Evolutionary conservation across 2,329 filamentous ascomycete genomes (phyloP).

Genomic region (Hyphodiscus sp.): DNA sequence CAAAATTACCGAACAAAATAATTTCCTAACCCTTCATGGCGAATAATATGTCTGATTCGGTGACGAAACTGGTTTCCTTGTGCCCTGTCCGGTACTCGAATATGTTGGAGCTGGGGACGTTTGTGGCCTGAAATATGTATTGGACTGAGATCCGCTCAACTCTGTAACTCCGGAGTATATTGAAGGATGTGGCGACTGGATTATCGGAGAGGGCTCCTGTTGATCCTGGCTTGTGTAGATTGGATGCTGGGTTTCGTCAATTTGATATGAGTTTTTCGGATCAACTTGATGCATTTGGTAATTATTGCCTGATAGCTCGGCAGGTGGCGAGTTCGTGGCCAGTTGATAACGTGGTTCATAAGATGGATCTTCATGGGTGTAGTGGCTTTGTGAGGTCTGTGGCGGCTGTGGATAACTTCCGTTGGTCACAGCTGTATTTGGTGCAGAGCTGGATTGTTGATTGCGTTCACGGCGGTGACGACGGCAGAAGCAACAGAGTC

Average conservation of each 20-base stretch:
- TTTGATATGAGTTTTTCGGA: slow-evolving; percentile 2
- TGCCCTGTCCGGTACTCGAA: slow-evolving; percentile 8
- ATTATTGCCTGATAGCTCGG: slow-evolving; percentile 6
- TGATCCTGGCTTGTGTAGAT: background rate
- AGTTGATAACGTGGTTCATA: slow-evolving; percentile 7
- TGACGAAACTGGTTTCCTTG: slow-evolving; percentile 11
- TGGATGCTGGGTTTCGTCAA: slow-evolving; percentile 9
- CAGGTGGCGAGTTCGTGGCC: slow-evolving; percentile 5
- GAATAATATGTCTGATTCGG: slow-evolving; percentile 19
- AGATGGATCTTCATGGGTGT: background rate
- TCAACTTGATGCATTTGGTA: slow-evolving; percentile 5
- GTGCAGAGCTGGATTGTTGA: background rate
- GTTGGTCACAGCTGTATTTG: background rate
- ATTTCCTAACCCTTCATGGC: slow-evolving; percentile 3
- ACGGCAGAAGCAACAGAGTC: slow-evolving; percentile 30
- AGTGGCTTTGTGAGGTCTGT: slow-evolving; percentile 1
- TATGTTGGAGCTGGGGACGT: slow-evolving; percentile 16
- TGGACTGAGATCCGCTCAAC: too few species aligned
- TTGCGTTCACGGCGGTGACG: too few species aligned
- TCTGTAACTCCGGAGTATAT: too few species aligned
- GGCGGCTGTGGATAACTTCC: background rate
- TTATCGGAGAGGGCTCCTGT: slow-evolving; percentile 1
- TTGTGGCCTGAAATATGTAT: background rate
- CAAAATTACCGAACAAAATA: too few species aligned
- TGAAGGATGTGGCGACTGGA: slow-evolving; percentile 6